A percentile compares a stretch with the other conserved stretches of the same genome.
Evolutionary conservation across 352 stramenopile genomes (phyloP).

Genomic region (Albugo laibachii): DNA sequence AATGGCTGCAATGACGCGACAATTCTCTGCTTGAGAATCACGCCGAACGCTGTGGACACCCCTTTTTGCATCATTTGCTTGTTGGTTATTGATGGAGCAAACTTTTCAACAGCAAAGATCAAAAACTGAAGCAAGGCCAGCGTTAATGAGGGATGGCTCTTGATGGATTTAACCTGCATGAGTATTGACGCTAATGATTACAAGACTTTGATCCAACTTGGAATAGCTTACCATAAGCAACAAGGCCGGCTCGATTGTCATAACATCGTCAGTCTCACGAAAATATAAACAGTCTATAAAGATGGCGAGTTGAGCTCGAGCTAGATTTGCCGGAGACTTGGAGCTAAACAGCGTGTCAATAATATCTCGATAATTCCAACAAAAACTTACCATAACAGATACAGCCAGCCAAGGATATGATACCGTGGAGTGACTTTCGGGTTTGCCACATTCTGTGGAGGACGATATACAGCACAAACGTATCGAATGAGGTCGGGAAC

Average conservation of each 20-base stretch:
- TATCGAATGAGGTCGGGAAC: slow-evolving; percentile 70
- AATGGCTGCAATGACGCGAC: slow-evolving; percentile 41
- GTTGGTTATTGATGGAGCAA: slow-evolving; percentile 50
- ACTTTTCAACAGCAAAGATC: slow-evolving; percentile 71
- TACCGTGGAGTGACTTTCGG: slow-evolving; percentile 75
- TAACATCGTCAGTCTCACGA: slow-evolving; percentile 58
- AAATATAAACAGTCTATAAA: slow-evolving; percentile 81
- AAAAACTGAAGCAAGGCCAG: slow-evolving; percentile 73
- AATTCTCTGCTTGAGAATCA: slow-evolving; percentile 52
- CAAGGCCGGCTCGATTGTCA: slow-evolving; percentile 65
- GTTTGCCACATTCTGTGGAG: slow-evolving; percentile 56
- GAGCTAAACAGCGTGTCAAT: slow-evolving; percentile 1
- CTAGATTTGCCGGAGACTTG: slow-evolving; percentile 52
- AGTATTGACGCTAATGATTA: neutral
- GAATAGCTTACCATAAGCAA: slow-evolving; percentile 43
- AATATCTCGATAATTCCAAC: neutral
- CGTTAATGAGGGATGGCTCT: slow-evolving; percentile 65
- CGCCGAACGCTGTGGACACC: slow-evolving; percentile 54
- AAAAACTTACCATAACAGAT: slow-evolving; percentile 42
- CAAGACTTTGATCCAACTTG: neutral
- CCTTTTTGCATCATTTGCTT: slow-evolving; percentile 65
- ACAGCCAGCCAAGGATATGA: slow-evolving; percentile 74
- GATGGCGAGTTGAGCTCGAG: slow-evolving; percentile 64
- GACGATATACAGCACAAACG: slow-evolving; percentile 67
- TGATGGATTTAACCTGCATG: slow-evolving; percentile 57